Evolutionary conservation across 1,284 basidiomycete genomes (phyloP).

Genomic region (Meira miltonrushii): DNA sequence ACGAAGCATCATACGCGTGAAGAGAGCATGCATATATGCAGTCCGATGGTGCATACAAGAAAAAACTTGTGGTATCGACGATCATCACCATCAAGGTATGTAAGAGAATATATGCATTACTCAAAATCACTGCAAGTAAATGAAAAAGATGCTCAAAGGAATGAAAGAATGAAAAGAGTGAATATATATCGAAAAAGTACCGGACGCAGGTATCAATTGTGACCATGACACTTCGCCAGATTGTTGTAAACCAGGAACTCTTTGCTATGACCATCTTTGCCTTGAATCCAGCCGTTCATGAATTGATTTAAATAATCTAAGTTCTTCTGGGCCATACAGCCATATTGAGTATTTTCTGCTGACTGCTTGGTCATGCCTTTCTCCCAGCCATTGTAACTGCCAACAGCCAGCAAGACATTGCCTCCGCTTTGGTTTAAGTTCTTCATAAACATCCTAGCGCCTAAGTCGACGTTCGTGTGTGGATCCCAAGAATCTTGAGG

Average conservation of each 20-base stretch:
- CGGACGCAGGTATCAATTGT: too few species aligned
- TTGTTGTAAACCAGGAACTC: not conserved
- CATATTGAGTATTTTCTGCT: conserved; percentile 20
- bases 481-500: conserved; percentile 26
- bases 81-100: too few species aligned
- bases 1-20: too few species aligned
- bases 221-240: not conserved
- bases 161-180: too few species aligned
- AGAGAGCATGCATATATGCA: too few species aligned
- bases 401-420: conserved; percentile 26
- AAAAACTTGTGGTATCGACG: too few species aligned
- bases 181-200: too few species aligned
- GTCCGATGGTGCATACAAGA: too few species aligned
- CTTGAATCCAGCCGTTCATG: conserved; percentile 36
- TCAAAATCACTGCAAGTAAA: too few species aligned
- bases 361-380: conserved; percentile 24
- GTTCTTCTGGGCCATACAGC: conserved; percentile 36
- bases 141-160: too few species aligned
- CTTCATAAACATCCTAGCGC: conserved; percentile 30
- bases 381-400: conserved; percentile 36
- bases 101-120: too few species aligned
- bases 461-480: conserved; percentile 30
- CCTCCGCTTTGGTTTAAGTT: conserved; percentile 21
- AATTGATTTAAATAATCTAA: conserved; percentile 35
- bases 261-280: conserved; percentile 15